Base-by-base conservation (phyloP, 345 rosid species). In the Ricinus communis region DNA sequence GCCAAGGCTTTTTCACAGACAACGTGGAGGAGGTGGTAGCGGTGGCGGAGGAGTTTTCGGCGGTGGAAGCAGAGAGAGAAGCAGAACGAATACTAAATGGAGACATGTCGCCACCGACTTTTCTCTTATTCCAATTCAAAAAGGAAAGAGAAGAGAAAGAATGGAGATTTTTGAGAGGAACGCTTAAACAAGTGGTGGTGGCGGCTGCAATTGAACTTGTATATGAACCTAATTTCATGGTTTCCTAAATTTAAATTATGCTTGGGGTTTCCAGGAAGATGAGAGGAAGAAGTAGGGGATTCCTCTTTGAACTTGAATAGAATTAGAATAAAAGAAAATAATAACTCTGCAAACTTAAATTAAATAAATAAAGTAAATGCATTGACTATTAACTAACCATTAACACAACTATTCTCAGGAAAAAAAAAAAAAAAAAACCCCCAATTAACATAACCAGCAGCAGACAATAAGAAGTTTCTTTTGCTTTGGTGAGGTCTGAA, bases 1-100 rank as follows among this genome's bases (percentile, higher is more conserved):
- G 87, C 98, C 98, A 93, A 15, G 93, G 86, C 76, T 83, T 56
- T 70, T 77, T 31, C 72, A 57, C 41, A 22, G 71, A 52, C 28
- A 41, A 83, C 15, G 14, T 25, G 38, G 80, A 13, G 54, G 3
- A 49, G 21, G 56, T 15, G 1, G 81, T 43, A 30, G 74, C 56
- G 62, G 56, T 9, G 43, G 43, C 9, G 43, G 43, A 38, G 43
- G 4, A 4, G 43, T 38, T 9, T 38, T 9, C 66, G 58, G 64
- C 49, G 27, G 85, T 28, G 19, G 78, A 72, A 49, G 76, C 22
- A 1, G 85, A 66, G 11, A 75, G 55, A 71, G 78, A 59, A 66
- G 69, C 68, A 69, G 28, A 77, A 27, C 62, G 16, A 57, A 45
- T 43, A 18, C 81, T 76, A 22, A 65, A 72, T 30, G 50, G 55